Evolutionary conservation across 371 early-diverging fungal species (phyloP), one percentile per base, ranked within the genome.

Genomic region (Mortierella polycephala): DNA sequence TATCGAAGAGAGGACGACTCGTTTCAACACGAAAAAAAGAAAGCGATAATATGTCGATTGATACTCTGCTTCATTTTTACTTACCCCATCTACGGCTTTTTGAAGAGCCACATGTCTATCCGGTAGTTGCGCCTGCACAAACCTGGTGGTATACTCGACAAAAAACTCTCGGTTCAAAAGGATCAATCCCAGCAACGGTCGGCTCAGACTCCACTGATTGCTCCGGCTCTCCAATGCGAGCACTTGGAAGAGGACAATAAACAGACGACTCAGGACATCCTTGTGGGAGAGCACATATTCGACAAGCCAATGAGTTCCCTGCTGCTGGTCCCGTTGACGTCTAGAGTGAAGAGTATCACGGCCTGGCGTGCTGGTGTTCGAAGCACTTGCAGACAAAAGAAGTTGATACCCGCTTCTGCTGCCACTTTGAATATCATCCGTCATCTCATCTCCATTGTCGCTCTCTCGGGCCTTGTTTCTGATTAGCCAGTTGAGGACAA

Each of bases 151-250:
- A 73, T 93, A 94, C 70, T 88, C 88, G 40, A 89, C 71, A 53
- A 90, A 87, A 80, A 88, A 91, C 21, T 63, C 91, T 66, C 87
- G 85, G 73, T 92, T 90, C 62, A 96, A 75, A 52, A 94, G 72
- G 53, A 95, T 89, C 51, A 96, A 76, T 5, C 90, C 89, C 68
- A 95, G 87, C 62, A 96, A 80, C 7, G 97, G 94, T 52, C 96
- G 84, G 21, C 93, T 91, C 49, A 96, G 82, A 16, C 92, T 85
- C 96, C 96, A 96, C 59, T 94, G 91, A 66, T 92, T 93, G 21
- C 88, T 83, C 1, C 87, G 85, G 69, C 94, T 94, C 62, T 95
- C 95, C 70, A 96, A 94, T 54, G 95, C 77, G 11, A 94, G 83
- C 12, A 90, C 85, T 54, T 92, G 89, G 65, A 95, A 88, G 49